Evolutionary conservation across 768 basidiomycete species (phyloP), one percentile per base, ranked within the genome.

Genomic region (Tylopilus plumbeoviolaceoides): DNA sequence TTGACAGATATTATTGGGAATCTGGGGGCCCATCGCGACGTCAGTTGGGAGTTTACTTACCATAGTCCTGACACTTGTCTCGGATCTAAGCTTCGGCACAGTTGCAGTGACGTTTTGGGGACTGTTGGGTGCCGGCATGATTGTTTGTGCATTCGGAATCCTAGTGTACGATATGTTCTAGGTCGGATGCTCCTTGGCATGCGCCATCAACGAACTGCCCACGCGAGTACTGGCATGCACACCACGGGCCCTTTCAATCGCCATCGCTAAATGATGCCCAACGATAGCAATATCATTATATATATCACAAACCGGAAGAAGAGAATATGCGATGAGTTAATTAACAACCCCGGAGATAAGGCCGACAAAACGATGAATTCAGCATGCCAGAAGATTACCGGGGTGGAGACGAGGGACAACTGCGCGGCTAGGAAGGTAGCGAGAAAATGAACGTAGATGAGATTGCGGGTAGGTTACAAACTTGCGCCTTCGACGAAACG

Each of bases 21-120:
- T 89, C 25, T 94, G 90, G 89, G 92, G 92, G 4, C 92, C 92
- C 7, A 83, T 94, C 39, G 80, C 92, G 40, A 83, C 85, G 9
- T 91, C 90, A 2, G 93, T 97, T 30, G 93, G 92, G 42, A 92
- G 82, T 68, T 78, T 98, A n/a, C 77, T 95, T n/a, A 94, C 94
- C 6, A 95, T 95, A 59, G 90, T 95, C 35, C 78, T 97, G 45
- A 89, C 93, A 14, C 81, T 93, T 44, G 61, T 91, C 15, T 82
- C 87, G 39, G 94, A 98, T 69, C 75, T 87, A 8, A 58, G 85
- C 17, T 86, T 93, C 55, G 84, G 90, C 20, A 76, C 78, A 47
- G 77, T 82, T 35, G 74, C 78, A 1, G 65, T 93, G 52, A 91
- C 86, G 0, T 23, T 79, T 3, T 87, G 85, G 78, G 89, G 90